Percentiles rank a stretch among this genome's conserved stretches.
phyloP scores from a whole-genome alignment of 805 yeast genomes.

The Candida pini region DNA sequence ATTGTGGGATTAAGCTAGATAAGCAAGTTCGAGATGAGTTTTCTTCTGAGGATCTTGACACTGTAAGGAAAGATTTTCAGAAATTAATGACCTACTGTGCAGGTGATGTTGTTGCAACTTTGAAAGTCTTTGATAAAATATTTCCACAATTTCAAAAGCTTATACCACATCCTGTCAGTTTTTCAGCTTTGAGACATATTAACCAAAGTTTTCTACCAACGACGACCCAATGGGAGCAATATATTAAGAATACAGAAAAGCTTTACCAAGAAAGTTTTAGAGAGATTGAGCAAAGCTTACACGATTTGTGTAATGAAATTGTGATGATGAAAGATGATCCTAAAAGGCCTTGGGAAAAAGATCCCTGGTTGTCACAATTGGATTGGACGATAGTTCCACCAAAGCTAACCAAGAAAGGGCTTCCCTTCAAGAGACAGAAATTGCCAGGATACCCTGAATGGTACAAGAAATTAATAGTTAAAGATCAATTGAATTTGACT shows the following conservation, averaged over 20 bases:
- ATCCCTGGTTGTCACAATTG: constrained; percentile 88
- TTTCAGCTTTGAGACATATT: constrained; percentile 76
- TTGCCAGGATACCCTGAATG: constrained; percentile 91
- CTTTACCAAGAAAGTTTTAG: constrained; percentile 54
- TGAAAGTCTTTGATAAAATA: constrained; percentile 57
- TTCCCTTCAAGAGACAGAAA: constrained; percentile 65
- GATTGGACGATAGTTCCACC: constrained; percentile 75
- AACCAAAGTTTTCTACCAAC: constrained; percentile 78
- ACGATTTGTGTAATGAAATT: constrained; percentile 54
- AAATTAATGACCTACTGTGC: constrained; percentile 77
- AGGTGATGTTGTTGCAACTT: constrained; percentile 73
- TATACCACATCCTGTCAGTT: constrained; percentile 92
- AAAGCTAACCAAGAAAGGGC: constrained; percentile 61
- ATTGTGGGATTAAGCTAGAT: constrained; percentile 63
- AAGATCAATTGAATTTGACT: constrained; percentile 46
- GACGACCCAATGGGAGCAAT: constrained; percentile 63
- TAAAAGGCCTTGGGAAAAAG: constrained; percentile 41
- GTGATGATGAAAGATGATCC: constrained; percentile 39
- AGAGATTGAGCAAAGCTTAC: constrained; percentile 53
- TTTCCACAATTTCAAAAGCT: constrained; percentile 61
- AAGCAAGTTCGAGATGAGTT: constrained; percentile 67
- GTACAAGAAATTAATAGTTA: constrained; percentile 60
- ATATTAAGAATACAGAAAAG: constrained; percentile 62
- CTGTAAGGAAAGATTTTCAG: constrained; percentile 52
- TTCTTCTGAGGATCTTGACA: constrained; percentile 45